Percentiles rank a stretch among this genome's conserved stretches.
phyloP scores from a whole-genome alignment of 495 filamentous ascomycete genomes.

The Aspergillus incahuasiensis region DNA sequence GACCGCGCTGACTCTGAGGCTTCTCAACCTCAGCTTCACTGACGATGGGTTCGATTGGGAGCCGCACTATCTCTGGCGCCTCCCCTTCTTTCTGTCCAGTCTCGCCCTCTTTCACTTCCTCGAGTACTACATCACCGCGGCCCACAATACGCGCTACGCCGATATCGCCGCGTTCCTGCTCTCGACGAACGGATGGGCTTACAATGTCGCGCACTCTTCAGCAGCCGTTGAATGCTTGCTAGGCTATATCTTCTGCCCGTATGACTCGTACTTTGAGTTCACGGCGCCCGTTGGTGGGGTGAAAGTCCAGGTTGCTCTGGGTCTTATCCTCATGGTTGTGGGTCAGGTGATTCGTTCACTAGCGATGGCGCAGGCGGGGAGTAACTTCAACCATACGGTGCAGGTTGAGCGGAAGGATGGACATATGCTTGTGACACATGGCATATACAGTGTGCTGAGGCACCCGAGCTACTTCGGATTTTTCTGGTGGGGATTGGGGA shows the following conservation, averaged over 20 bases:
- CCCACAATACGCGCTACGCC: slow-evolving; percentile 72
- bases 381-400: slow-evolving; percentile 88
- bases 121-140: slow-evolving; percentile 86
- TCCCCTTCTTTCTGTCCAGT: slow-evolving; percentile 70
- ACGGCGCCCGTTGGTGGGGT: slow-evolving; percentile 18
- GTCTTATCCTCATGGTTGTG: slow-evolving; percentile 57
- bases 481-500: slow-evolving; percentile 97
- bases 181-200: slow-evolving; percentile 76
- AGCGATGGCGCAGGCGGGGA: slow-evolving; percentile 86
- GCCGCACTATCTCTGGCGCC: slow-evolving; percentile 64
- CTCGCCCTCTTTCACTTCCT: slow-evolving; percentile 91
- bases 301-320: slow-evolving; percentile 38
- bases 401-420: slow-evolving; percentile 58
- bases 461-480: slow-evolving; percentile 97
- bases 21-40: slow-evolving; percentile 17
- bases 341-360: slow-evolving; percentile 70
- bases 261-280: slow-evolving; percentile 27
- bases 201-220: slow-evolving; percentile 73
- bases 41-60: slow-evolving; percentile 19
- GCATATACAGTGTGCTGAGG: slow-evolving; percentile 59
- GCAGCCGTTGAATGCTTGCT: slow-evolving; percentile 69
- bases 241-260: slow-evolving; percentile 54
- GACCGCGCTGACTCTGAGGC: slow-evolving; percentile 37
- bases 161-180: slow-evolving; percentile 73
- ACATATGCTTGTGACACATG: slow-evolving; percentile 75